These are phyloP conservation scores for Aspergillus novoparasiticus DNA, from an alignment of 2,329 filamentous ascomycete genomes.

Conservation along the genomic window DNA sequence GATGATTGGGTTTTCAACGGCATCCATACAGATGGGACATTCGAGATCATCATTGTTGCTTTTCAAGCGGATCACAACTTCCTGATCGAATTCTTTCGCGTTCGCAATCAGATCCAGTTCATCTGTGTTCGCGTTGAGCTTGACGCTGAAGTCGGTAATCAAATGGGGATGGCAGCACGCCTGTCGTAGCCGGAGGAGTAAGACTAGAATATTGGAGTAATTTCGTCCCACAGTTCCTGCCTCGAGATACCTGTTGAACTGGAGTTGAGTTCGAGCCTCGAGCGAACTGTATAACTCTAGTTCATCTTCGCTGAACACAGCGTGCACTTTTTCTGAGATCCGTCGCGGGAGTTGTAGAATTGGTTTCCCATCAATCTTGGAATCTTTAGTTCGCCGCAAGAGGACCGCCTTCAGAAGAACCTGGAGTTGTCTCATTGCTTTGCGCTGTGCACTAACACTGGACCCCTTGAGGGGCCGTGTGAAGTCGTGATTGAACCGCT, in stretches of 20 bases:
- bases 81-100: conserved; percentile 60
- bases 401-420: conserved; percentile 77
- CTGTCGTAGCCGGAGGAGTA: conserved; percentile 78
- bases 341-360: conserved; percentile 71
- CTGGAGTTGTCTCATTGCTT: conserved; percentile 71
- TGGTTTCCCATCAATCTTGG: conserved; percentile 75
- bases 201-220: conserved; percentile 78
- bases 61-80: conserved; percentile 69
- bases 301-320: conserved; percentile 69
- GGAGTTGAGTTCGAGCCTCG: conserved; percentile 66
- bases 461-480: conserved; percentile 53
- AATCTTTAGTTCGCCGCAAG: conserved; percentile 79
- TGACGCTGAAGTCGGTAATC: conserved; percentile 66
- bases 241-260: conserved; percentile 76
- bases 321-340: conserved; percentile 62
- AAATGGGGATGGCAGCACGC: conserved; percentile 77
- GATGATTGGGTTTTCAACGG: conserved; percentile 71
- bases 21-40: conserved; percentile 82
- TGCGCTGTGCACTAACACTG: conserved; percentile 34
- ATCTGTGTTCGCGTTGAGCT: conserved; percentile 48
- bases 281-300: conserved; percentile 65
- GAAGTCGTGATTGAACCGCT: conserved; percentile 63
- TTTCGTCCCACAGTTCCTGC: conserved; percentile 68
- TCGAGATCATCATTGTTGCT: conserved; percentile 66
- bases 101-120: conserved; percentile 62